Percentiles rank a stretch among this genome's conserved stretches.
These are phyloP conservation scores for Parmales sp. DNA, from an alignment of 108 stramenopile genomes.

Conservation along the genomic window DNA sequence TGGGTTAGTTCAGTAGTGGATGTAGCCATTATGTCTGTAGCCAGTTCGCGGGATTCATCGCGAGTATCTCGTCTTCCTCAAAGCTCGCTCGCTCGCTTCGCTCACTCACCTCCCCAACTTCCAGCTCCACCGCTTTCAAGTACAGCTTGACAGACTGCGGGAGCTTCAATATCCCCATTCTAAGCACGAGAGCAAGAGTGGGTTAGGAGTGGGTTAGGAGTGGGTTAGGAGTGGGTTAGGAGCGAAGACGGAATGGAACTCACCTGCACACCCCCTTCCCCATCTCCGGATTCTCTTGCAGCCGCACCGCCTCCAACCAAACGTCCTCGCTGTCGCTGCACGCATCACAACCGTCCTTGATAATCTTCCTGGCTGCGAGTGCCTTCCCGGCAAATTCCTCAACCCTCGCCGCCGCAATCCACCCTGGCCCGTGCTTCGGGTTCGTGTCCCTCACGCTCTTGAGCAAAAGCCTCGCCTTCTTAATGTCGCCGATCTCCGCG, in stretches of 20 bases:
- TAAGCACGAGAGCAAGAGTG: too few relatives aligned
- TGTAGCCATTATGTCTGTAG: too few relatives aligned
- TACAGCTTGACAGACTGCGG: constrained; percentile 60
- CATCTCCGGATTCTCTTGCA: constrained; percentile 65
- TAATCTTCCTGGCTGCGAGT: constrained; percentile 83
- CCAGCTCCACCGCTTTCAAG: constrained; percentile 63
- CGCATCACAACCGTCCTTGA: constrained; percentile 86
- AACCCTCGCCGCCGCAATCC: constrained; percentile 95
- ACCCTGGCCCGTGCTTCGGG: constrained; percentile 92
- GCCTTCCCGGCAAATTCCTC: constrained; percentile 91
- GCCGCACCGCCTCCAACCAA: constrained; percentile 94
- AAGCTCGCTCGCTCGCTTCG: too few relatives aligned
- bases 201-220: too few relatives aligned
- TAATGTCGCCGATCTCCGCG: constrained; percentile 84
- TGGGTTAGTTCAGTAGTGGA: too few relatives aligned
- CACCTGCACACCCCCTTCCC: constrained; percentile 82
- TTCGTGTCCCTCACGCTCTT: constrained; percentile 90
- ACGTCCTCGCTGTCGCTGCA: constrained; percentile 90
- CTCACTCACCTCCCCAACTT: constrained; percentile 57
- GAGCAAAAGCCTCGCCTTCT: constrained; percentile 87
- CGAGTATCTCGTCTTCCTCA: too few relatives aligned
- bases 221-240: too few relatives aligned
- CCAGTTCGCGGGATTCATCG: too few relatives aligned
- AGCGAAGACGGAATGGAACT: too few relatives aligned
- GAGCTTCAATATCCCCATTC: constrained; percentile 54